Base-by-base conservation (phyloP, 2,329 filamentous ascomycete species). In the Diaporthe vaccinii region DNA sequence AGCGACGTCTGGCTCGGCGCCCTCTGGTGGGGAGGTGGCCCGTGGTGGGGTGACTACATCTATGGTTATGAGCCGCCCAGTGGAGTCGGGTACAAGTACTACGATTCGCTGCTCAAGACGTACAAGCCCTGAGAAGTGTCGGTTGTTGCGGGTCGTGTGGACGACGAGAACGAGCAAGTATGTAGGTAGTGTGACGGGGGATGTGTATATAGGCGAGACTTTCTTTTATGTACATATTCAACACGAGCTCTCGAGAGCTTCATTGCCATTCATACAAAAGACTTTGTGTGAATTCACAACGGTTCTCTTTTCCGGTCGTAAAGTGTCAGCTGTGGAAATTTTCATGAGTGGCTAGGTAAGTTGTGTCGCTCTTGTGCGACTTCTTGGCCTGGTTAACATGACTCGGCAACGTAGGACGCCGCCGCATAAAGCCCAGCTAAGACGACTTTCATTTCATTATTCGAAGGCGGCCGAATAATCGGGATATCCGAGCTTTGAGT, bases 21-120 rank as follows among this genome's bases (percentile, higher is more conserved):
- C 76, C 79, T 89, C 17, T 91, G 89, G 88, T 91, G 89, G 89
- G 83, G 85, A 44, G 89, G 86, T 28, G 89, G 90, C 1, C 89
- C 89, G n/a, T 91, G 89, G 89, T 91, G 89, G 90, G 85, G 81
- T 31, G 80, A 84, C 71, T 87, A 87, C 61, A 80, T 79, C 75
- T 88, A 82, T 80, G 81, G 80, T 77, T 86, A 88, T 76, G 87
- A 89, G 82, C 86, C 87, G 8, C 84, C 86, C 7, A 84, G 79
- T 36, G 86, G 87, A 6, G 82, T 81, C 4, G 87, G 79, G 0
- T 89, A 89, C 76, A 79, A 77, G 17, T 72, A 77, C 46, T 77
- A 84, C 77, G 80, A 83, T 76, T 61, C 74, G 61, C 57, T 78
- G 36, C 73, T 78, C n/a, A 59, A 71, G 65, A 72, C 75, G 14